Evolutionary conservation across 495 filamentous ascomycete species (phyloP).

Genomic region (Hypoxylon fragiforme): DNA sequence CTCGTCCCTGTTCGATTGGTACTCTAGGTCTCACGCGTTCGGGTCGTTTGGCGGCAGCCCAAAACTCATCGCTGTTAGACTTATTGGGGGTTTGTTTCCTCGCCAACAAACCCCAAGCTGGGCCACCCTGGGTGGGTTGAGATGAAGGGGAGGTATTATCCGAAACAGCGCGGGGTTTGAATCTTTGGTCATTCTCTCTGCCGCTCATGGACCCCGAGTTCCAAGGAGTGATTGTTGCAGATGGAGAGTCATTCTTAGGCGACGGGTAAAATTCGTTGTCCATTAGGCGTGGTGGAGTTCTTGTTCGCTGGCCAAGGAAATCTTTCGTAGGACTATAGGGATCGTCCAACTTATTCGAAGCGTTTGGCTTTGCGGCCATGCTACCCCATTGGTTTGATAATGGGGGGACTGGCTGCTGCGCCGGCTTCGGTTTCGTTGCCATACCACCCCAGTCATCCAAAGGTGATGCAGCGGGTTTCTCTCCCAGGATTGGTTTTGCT

Average conservation of each 20-base stretch:
- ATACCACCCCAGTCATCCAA: neutral
- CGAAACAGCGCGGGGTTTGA: neutral
- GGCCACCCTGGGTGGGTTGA: neutral
- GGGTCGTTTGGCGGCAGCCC: neutral
- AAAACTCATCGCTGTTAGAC: conserved; percentile 14
- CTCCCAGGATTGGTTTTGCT: neutral
- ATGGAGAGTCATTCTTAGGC: neutral
- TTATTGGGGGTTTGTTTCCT: conserved; percentile 8
- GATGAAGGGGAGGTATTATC: neutral
- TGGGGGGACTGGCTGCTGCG: neutral
- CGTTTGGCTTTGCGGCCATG: neutral
- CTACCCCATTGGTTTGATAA: neutral
- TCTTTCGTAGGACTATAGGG: neutral
- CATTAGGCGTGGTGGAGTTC: neutral
- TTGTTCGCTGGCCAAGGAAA: neutral
- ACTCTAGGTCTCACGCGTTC: neutral
- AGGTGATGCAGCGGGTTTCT: neutral
- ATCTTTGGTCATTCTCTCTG: neutral
- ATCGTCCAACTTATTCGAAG: neutral
- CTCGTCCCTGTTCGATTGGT: neutral
- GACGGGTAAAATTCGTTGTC: neutral
- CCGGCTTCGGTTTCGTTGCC: neutral
- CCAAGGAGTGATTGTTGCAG: too few species aligned
- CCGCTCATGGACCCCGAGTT: too few species aligned
- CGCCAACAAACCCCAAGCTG: conserved; percentile 18